Evolutionary conservation across 805 yeast species (phyloP), one percentile per base, ranked within the genome.

Genomic region (Candida ulmi): DNA sequence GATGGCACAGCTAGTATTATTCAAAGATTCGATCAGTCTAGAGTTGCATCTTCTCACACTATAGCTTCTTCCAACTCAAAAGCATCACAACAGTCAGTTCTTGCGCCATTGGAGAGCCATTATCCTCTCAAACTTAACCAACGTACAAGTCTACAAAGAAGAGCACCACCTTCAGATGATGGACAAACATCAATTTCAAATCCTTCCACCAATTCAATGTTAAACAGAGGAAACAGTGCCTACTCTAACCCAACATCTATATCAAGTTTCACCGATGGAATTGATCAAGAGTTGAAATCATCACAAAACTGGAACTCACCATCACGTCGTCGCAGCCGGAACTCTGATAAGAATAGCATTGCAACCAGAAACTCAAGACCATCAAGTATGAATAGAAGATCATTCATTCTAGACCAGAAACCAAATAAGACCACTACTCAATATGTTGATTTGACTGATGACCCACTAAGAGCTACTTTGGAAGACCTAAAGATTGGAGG

Each of bases 381-480:
- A 5, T 30, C 33, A 11, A 30, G 24, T 17, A 8, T 18, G 7
- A 37, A 43, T 33, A 49, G 58, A 49, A 48, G 47, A 39, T 54
- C 58, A 2, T 55, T 54, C 27, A 42, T 52, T 8, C 34, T 55
- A 21, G 55, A 50, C 2, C 44, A 41, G 12, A 5, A 16, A 16
- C 26, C 37, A 13, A 48, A 28, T 15, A 35, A 30, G 4, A 23
- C 36, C 12, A 35, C 38, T 11, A 33, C 28, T 5, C 34, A 32
- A 15, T 41, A 37, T 17, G 40, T 48, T 13, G 41, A 48, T 11
- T 43, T 51, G 15, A 45, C 50, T 2, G 40, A 46, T 16, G 80
- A 77, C 48, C 81, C 81, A 8, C 55, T 78, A 33, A 69, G 76
- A 26, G 74, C 77, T 3, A 80, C 80, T 2, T 55, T 77, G 38